Base-by-base conservation (phyloP, 2,329 filamentous ascomycete species). In the Xylariaceae sp. region DNA sequence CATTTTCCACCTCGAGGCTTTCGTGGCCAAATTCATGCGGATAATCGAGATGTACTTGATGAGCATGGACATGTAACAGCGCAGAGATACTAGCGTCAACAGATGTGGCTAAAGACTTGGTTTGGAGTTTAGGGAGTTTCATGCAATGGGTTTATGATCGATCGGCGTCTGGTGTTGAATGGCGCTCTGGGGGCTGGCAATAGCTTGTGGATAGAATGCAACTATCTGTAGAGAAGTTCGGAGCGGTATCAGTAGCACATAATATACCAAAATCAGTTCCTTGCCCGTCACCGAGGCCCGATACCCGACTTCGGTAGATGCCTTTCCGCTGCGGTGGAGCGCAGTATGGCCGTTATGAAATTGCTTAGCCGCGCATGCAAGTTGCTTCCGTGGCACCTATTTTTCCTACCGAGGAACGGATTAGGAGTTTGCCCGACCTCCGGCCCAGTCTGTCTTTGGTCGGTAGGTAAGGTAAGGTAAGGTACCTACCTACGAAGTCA, bases 1-100 rank as follows among this genome's bases (percentile, higher is more conserved):
- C 53, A 97, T 99, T 59, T 99, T 99, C 74, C 95, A 99, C 69
- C 78, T 99, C 3, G 95, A 99, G 74, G 94, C 94, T 3, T 99
- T 99, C 73, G 94, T 99, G 53, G 93, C 93, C 53, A 97, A 97
- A 77, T 96, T 97, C 71, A 97, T 99, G 93, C 85, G 93, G 64
- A 85, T 97, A 63, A 83, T 93, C 59, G 94, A 99, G 77, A 93
- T 92, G 85, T 95, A 85, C 68, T 73, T 87, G 52, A 93, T 96
- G 89, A 90, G 87, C 60, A 92, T 94, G 86, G 89, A 92, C 49
- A 77, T 85, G 75, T 85, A 69, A 76, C 26, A 23, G 36, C 10
- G 20, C 37, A 24, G 16, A 26, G 26, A 21, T 20, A 46, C 3
- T 39, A 15, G 45, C 16, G 23, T 57, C 47, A 11, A 33, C 21